Conservation (phyloP, 1,284 basidiomycete species). For the Farysia itapuensis region DNA sequence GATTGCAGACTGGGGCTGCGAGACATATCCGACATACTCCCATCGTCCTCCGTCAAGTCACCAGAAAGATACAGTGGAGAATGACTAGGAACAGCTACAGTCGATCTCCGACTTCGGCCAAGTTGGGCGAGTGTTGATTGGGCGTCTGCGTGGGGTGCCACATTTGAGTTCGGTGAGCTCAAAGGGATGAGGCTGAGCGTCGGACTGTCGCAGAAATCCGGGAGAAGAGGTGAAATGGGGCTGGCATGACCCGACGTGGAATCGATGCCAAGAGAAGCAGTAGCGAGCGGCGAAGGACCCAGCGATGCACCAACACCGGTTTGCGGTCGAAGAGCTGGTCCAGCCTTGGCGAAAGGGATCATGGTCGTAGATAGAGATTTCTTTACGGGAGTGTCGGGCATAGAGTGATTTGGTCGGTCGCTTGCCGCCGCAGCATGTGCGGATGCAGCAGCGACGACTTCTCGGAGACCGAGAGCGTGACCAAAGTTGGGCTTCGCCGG, state of each 20-base stretch:
- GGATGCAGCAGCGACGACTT: slow-evolving; percentile 53
- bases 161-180: slow-evolving; percentile 20
- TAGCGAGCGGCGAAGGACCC: slow-evolving; percentile 26
- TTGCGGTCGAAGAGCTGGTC: slow-evolving; percentile 16
- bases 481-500: slow-evolving; percentile 42
- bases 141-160: slow-evolving; percentile 7
- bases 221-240: slow-evolving; percentile 28
- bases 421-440: slow-evolving; percentile 33
- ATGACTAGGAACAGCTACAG: slow-evolving; percentile 3
- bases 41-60: slow-evolving; percentile 23
- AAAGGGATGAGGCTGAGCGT: slow-evolving; percentile 31
- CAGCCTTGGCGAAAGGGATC: slow-evolving; percentile 30
- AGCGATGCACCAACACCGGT: slow-evolving; percentile 2
- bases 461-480: slow-evolving; percentile 47
- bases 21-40: slow-evolving; percentile 20
- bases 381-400: slow-evolving; percentile 62
- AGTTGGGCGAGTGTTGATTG: slow-evolving; percentile 9
- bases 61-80: slow-evolving; percentile 5
- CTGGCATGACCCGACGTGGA: slow-evolving; percentile 3
- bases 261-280: slow-evolving; percentile 14
- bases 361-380: slow-evolving; percentile 26
- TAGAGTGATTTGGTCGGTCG: slow-evolving; percentile 26
- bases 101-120: slow-evolving; percentile 15
- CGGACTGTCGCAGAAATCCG: slow-evolving; percentile 42
- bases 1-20: slow-evolving; percentile 29